phyloP scores from a whole-genome alignment of 108 stramenopile genomes.

The Conticribra guillardii region DNA sequence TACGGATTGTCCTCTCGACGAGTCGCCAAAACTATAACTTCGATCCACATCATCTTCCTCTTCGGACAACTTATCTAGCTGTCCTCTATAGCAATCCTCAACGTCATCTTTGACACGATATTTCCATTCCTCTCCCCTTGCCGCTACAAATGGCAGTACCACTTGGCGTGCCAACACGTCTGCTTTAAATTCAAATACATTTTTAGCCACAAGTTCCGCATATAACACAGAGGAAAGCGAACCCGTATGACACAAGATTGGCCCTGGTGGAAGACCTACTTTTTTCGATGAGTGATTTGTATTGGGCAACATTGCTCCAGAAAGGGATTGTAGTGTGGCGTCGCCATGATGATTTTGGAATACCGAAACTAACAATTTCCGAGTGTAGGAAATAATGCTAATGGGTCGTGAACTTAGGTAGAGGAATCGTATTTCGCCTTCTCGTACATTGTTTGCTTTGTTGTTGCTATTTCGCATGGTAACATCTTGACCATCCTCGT shows the following conservation, averaged over 20 bases:
- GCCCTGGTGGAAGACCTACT: slow-evolving; percentile 66
- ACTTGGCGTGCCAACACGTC: slow-evolving; percentile 68
- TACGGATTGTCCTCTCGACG: slow-evolving; percentile 5
- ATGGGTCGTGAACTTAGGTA: slow-evolving; percentile 83
- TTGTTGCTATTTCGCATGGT: background rate
- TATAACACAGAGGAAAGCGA: slow-evolving; percentile 61
- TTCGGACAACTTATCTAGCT: too few relatives aligned
- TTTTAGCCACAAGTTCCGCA: slow-evolving; percentile 70
- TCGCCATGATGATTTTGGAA: slow-evolving; percentile 21
- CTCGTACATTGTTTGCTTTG: background rate
- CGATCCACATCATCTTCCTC: background rate
- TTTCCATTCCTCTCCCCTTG: slow-evolving; percentile 41
- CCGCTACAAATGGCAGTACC: slow-evolving; percentile 73
- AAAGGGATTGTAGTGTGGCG: background rate
- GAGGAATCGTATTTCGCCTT: slow-evolving; percentile 60
- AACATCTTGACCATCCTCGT: slow-evolving; percentile 5
- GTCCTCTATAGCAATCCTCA: background rate
- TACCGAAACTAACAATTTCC: slow-evolving; percentile 57
- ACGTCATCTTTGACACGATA: background rate
- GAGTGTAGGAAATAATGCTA: slow-evolving; percentile 57
- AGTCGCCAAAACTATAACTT: background rate
- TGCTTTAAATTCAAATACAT: slow-evolving; percentile 73
- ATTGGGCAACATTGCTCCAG: background rate
- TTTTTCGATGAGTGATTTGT: background rate
- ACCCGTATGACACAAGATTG: slow-evolving; percentile 76